Evolutionary conservation across 2,329 filamentous ascomycete genomes (phyloP).

Genomic region (Paecilomyces sp.): DNA sequence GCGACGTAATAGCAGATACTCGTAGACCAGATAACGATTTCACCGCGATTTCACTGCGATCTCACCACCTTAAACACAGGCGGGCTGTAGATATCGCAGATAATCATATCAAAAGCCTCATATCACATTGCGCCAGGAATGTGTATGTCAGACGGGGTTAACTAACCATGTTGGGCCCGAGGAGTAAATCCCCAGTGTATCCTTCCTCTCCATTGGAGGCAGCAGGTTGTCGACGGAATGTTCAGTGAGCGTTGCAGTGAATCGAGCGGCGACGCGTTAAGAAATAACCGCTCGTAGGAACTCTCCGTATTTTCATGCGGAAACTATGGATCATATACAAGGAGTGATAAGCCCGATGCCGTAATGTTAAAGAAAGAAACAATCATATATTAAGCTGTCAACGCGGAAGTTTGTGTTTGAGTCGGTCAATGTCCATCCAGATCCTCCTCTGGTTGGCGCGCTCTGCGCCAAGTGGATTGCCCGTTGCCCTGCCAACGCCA

Average conservation of each 20-base stretch:
- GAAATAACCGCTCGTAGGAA: not conserved
- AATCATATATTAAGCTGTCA: not conserved
- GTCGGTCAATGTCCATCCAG: not conserved
- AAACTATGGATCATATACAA: not conserved
- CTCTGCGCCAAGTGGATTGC: not conserved
- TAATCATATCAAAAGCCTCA: not conserved
- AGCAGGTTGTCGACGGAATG: not conserved
- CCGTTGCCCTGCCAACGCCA: constrained; percentile 18
- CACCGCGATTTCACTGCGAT: not conserved
- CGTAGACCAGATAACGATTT: not conserved
- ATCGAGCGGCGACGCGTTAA: not conserved
- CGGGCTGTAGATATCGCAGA: not conserved
- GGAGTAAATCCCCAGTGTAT: not conserved
- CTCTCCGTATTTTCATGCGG: too few relatives aligned
- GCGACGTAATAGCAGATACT: not conserved
- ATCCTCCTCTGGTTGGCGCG: not conserved
- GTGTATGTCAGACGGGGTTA: not conserved
- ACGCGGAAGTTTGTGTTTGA: not conserved
- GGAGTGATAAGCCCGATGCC: not conserved
- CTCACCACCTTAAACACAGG: not conserved
- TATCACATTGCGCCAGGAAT: not conserved
- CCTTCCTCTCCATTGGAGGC: not conserved
- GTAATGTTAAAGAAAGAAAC: not conserved
- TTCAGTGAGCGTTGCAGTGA: not conserved
- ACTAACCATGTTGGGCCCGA: not conserved